Evolutionary conservation across 768 basidiomycete genomes (phyloP), one percentile per base, ranked within the genome.

Genomic region (Boletus reticulatus): DNA sequence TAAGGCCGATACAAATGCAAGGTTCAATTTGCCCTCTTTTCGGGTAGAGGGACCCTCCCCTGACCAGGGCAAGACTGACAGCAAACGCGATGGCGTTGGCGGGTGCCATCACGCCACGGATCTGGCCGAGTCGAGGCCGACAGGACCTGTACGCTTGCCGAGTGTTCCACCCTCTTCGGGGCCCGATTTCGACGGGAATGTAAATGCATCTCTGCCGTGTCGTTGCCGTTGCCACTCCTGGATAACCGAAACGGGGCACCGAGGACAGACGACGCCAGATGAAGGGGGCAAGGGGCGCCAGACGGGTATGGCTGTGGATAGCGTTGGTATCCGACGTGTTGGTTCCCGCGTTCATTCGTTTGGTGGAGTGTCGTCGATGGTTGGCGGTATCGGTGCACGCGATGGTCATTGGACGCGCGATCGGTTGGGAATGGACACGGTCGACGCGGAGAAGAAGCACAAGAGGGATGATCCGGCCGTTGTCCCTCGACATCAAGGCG

Each of bases 11-110:
- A 37, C 19, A 44, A 56, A 45, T 24, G 16, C 56, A 56, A 53
- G 32, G 56, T 63, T 59, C 54, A 50, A 56, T 59, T 37, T 64
- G 7, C 57, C 58, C 10, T 62, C 53, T 13, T 56, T 69, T 53
- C 56, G 55, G 31, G 43, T 64, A 38, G 53, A 64, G 42, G 38
- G 49, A 27, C 67, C 64, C 2, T 58, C 66, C 13, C 43, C 58
- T 22, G 53, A 56, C 20, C 24, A 47, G 29, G 41, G 29, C 32
- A 42, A 54, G 12, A 27, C 32, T n/a, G 48, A 50, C 34, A 36
- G 34, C 34, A 14, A 36, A 5, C 29, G 9, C 29, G 29, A 29
- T 29, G 29, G 29, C 14, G 14, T 12, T 38, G 34, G 14, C 9
- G 45, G 17, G 31, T 11, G 2, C 36, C 24, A 56, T 52, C 53